Evolutionary conservation across 805 yeast genomes (phyloP).

Genomic region (Yarrowia keelungensis): DNA sequence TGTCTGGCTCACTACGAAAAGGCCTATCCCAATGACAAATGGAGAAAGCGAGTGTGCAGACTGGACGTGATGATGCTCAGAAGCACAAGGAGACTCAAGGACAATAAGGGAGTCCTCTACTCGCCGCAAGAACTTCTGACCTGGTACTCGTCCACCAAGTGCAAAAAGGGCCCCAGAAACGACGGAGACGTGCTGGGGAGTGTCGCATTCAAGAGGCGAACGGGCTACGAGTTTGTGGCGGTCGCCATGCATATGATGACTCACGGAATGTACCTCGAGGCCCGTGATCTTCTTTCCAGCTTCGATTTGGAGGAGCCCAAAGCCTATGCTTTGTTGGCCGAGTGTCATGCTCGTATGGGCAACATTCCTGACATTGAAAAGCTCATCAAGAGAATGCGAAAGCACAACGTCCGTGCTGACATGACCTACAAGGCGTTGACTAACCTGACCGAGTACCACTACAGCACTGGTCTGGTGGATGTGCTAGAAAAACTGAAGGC

Average conservation of each 20-base stretch:
- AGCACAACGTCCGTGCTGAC: not conserved
- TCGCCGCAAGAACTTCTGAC: not conserved
- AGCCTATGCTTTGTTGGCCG: conserved; percentile 31
- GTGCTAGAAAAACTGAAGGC: conserved; percentile 9
- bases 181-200: not conserved
- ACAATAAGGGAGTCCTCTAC: not conserved
- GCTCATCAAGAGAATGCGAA: conserved; percentile 13
- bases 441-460: conserved; percentile 13
- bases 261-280: conserved; percentile 15
- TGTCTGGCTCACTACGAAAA: not conserved
- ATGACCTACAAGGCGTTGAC: conserved; percentile 16
- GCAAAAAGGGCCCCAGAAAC: conserved; percentile 1
- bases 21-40: not conserved
- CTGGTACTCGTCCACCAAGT: not conserved
- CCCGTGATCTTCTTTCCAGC: conserved; percentile 8
- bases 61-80: conserved; percentile 3
- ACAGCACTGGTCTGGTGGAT: conserved; percentile 3
- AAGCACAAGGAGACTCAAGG: not conserved
- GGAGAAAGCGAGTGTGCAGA: conserved; percentile 24
- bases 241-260: conserved; percentile 21
- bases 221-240: conserved; percentile 18
- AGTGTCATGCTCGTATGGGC: conserved; percentile 31
- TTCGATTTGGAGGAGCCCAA: not conserved
- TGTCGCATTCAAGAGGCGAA: not conserved
- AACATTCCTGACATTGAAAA: not conserved